Percentiles rank a stretch among this genome's conserved stretches.
phyloP scores from a whole-genome alignment of 1,139 yeast genomes.

The Yamadazyma dendronema region DNA sequence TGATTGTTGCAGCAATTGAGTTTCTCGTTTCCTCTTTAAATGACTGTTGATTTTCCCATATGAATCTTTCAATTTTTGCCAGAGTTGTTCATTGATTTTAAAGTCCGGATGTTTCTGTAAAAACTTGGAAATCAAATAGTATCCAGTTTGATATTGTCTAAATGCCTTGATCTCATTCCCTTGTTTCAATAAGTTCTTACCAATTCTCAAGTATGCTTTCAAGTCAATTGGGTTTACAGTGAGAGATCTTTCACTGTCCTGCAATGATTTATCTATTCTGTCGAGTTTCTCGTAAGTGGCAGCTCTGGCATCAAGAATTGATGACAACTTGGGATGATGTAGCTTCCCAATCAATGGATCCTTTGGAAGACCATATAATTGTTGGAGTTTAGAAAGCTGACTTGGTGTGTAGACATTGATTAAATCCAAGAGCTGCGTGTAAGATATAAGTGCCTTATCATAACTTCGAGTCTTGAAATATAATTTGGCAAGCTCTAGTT shows the following conservation, averaged over 20 bases:
- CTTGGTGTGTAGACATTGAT: conserved; percentile 19
- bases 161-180: conserved; percentile 42
- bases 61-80: conserved; percentile 23
- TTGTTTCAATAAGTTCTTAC: conserved; percentile 39
- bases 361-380: conserved; percentile 11
- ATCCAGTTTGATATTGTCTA: conserved; percentile 40
- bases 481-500: conserved; percentile 29
- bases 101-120: conserved; percentile 20
- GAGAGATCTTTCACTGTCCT: conserved; percentile 44
- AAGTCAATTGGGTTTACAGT: conserved; percentile 53
- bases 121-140: conserved; percentile 31
- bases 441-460: conserved; percentile 26
- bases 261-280: conserved; percentile 37
- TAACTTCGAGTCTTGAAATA: conserved; percentile 32
- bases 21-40: conserved; percentile 17
- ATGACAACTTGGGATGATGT: conserved; percentile 22
- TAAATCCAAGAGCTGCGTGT: conserved; percentile 19
- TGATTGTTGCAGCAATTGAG: conserved; percentile 1
- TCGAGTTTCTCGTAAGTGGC: conserved; percentile 57
- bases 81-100: conserved; percentile 28
- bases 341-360: conserved; percentile 29
- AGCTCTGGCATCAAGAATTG: conserved; percentile 50
- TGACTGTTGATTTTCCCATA: conserved; percentile 23
- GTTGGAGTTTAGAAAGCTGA: conserved; percentile 2
- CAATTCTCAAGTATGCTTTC: conserved; percentile 57